These are phyloP conservation scores for Sclerotiophoma versabilis DNA, from an alignment of 2,329 filamentous ascomycete species.

Conservation along the genomic window DNA sequence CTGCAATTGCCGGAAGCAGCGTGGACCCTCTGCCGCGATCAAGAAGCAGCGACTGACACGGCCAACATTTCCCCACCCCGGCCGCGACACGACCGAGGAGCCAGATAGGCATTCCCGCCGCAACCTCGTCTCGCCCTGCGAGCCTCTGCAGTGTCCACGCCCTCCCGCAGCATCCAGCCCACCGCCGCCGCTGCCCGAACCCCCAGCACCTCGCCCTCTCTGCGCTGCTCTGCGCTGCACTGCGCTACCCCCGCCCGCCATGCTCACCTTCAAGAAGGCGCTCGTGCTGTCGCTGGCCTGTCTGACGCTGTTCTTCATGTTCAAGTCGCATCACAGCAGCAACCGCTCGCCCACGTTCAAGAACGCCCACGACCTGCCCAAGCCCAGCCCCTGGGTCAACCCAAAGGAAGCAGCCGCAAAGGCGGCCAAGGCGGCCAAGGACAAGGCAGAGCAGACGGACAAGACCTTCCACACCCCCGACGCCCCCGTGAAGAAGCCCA, in stretches of 20 bases:
- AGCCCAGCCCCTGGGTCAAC: conserved; percentile 43
- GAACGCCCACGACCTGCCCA: conserved; percentile 47
- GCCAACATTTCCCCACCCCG: conserved; percentile 2
- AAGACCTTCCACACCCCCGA: conserved; percentile 42
- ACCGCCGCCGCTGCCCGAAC: neutral
- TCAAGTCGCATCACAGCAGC: conserved; percentile 65
- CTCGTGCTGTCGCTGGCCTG: conserved; percentile 74
- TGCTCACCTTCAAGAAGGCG: conserved; percentile 82
- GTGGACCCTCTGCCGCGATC: neutral
- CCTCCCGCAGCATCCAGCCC: neutral
- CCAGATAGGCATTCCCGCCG: neutral
- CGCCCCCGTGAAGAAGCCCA: conserved; percentile 50
- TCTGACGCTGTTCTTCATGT: conserved; percentile 72
- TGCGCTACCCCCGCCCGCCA: conserved; percentile 49
- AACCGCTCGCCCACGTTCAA: conserved; percentile 38
- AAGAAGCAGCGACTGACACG: conserved; percentile 8
- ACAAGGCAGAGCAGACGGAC: conserved; percentile 26
- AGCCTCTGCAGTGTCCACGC: neutral
- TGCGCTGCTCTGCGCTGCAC: neutral
- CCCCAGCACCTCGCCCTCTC: neutral
- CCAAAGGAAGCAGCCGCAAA: conserved; percentile 30
- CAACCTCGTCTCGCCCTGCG: neutral
- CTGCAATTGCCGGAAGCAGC: conserved; percentile 17
- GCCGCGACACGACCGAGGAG: neutral
- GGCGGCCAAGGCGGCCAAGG: conserved; percentile 13